Conservation (phyloP, 805 yeast genomes). For the Candida manassasensis region DNA sequence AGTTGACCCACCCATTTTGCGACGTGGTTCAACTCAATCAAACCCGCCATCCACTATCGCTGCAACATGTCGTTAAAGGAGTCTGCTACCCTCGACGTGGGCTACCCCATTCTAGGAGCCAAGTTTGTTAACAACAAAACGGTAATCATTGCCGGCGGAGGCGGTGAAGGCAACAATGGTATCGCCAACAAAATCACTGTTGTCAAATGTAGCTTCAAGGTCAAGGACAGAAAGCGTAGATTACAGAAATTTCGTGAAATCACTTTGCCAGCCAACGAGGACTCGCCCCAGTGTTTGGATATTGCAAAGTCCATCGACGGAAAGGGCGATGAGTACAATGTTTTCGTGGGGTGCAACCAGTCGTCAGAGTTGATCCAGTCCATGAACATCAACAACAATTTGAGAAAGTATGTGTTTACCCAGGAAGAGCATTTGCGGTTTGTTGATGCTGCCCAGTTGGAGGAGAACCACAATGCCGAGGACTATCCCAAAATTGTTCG, state of each 20-base stretch:
- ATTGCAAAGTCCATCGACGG: slow-evolving; percentile 28
- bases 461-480: slow-evolving; percentile 33
- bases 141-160: slow-evolving; percentile 84
- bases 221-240: slow-evolving; percentile 33
- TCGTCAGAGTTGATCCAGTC: slow-evolving; percentile 49
- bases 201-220: slow-evolving; percentile 51
- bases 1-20: too few species aligned
- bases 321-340: slow-evolving; percentile 34
- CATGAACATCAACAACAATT: slow-evolving; percentile 61
- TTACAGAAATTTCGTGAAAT: slow-evolving; percentile 63
- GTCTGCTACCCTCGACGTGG: slow-evolving; percentile 39
- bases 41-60: too few species aligned
- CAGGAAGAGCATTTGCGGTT: slow-evolving; percentile 56
- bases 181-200: slow-evolving; percentile 79
- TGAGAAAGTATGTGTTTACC: slow-evolving; percentile 61
- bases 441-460: slow-evolving; percentile 57
- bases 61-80: slow-evolving; percentile 35
- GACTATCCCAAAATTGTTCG: slow-evolving; percentile 63
- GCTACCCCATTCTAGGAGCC: slow-evolving; percentile 80
- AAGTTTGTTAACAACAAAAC: slow-evolving; percentile 58
- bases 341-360: slow-evolving; percentile 77
- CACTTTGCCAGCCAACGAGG: slow-evolving; percentile 59
- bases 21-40: too few species aligned
- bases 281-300: slow-evolving; percentile 84
- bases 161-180: slow-evolving; percentile 91